A percentile compares a stretch with the other conserved stretches of the same genome.
These are phyloP conservation scores for Carnegiea gigantea DNA, from an alignment of 179 eudicot species.

Conservation along the genomic window DNA sequence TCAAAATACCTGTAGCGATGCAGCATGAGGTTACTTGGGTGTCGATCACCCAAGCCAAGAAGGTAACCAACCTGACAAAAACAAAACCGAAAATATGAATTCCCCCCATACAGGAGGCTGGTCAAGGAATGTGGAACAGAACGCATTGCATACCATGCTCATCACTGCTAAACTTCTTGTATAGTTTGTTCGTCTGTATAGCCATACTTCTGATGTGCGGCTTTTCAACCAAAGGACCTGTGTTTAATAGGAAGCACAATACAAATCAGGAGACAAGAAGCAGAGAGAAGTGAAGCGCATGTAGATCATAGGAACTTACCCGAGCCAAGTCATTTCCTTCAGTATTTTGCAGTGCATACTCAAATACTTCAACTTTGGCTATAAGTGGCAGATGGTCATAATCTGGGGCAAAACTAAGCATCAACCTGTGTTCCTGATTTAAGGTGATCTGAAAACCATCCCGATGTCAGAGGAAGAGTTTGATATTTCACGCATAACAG, in stretches of 20 bases:
- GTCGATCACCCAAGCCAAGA: conserved; percentile 99
- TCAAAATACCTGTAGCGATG: conserved; percentile 83
- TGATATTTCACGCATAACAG: conserved; percentile 5
- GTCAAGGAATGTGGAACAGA: background rate
- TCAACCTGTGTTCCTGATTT: conserved; percentile 89
- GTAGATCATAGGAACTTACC: conserved; percentile 41
- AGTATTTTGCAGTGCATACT: conserved; percentile 84
- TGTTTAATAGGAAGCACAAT: background rate
- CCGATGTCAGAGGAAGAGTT: conserved; percentile 21
- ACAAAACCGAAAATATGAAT: conserved; percentile 19
- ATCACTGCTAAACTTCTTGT: conserved; percentile 99
- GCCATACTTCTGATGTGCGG: conserved; percentile 98
- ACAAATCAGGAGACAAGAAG: conserved; percentile 9
- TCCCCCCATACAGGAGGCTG: background rate
- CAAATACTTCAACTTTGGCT: conserved; percentile 94
- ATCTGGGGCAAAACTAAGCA: conserved; percentile 94
- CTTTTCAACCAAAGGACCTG: conserved; percentile 99
- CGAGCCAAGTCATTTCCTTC: conserved; percentile 90
- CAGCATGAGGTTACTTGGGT: conserved; percentile 98
- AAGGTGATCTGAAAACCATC: conserved; percentile 63
- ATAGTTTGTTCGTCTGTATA: conserved; percentile 92
- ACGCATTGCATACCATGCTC: conserved; percentile 76
- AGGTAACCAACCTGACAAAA: conserved; percentile 90
- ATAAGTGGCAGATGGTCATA: conserved; percentile 94
- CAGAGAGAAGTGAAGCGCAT: background rate